Percentiles rank a stretch among this genome's conserved stretches.
Evolutionary conservation across 768 basidiomycete genomes (phyloP).

Genomic region (Myochromella boudieri): DNA sequence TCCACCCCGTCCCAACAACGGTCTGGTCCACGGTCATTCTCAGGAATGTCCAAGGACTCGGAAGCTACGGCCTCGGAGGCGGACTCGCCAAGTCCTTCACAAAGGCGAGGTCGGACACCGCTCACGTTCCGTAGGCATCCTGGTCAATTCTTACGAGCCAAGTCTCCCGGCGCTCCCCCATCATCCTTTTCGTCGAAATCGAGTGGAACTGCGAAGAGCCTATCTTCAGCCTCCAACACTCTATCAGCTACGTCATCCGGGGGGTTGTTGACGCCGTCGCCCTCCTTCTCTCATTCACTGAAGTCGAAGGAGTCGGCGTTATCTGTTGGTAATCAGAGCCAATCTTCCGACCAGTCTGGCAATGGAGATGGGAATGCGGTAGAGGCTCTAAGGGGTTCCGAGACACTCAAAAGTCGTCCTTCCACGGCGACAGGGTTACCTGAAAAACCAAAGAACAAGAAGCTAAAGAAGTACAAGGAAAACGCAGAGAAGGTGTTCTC

Average conservation of each 20-base stretch:
- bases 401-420: slow-evolving; percentile 21
- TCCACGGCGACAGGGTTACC: slow-evolving; percentile 41
- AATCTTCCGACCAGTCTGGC: slow-evolving; percentile 68
- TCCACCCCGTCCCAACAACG: slow-evolving; percentile 57
- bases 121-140: slow-evolving; percentile 74
- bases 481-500: slow-evolving; percentile 85
- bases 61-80: slow-evolving; percentile 38
- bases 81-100: slow-evolving; percentile 49
- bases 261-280: slow-evolving; percentile 62
- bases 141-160: slow-evolving; percentile 70
- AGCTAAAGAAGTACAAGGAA: slow-evolving; percentile 84
- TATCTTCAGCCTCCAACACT: slow-evolving; percentile 47
- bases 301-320: slow-evolving; percentile 79
- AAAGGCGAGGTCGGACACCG: slow-evolving; percentile 65
- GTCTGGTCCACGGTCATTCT: slow-evolving; percentile 45
- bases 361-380: slow-evolving; percentile 44
- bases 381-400: slow-evolving; percentile 14
- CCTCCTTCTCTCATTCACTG: slow-evolving; percentile 69
- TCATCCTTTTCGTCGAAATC: slow-evolving; percentile 43
- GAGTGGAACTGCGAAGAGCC: slow-evolving; percentile 33
- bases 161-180: slow-evolving; percentile 51
- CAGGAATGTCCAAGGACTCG: slow-evolving; percentile 58
- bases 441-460: slow-evolving; percentile 70
- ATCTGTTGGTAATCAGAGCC: slow-evolving; percentile 70
- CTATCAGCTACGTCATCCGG: slow-evolving; percentile 41